phyloP scores from a whole-genome alignment of 1,284 basidiomycete species.

The Ceratobasidium sp. region DNA sequence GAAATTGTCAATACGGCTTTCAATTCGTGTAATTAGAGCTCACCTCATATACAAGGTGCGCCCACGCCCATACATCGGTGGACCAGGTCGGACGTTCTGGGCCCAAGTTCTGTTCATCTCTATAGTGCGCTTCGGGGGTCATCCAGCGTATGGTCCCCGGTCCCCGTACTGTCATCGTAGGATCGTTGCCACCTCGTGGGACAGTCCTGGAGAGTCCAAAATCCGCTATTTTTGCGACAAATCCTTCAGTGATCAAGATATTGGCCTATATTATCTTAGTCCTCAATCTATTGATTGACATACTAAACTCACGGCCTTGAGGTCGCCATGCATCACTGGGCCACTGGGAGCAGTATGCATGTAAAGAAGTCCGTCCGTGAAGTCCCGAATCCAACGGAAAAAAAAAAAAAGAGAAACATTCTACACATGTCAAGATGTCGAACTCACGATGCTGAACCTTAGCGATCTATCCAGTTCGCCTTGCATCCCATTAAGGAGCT shows the following conservation, averaged over 20 bases:
- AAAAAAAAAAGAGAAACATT: too few relatives aligned
- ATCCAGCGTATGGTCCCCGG: constrained; percentile 26
- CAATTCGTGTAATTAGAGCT: background rate
- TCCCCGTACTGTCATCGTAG: constrained; percentile 7
- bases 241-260: constrained; percentile 8
- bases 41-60: constrained; percentile 27
- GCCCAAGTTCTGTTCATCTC: background rate
- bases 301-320: constrained; percentile 3
- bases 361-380: constrained; percentile 5
- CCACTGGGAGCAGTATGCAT: constrained; percentile 16
- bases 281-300: background rate
- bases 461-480: background rate
- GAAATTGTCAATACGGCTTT: background rate
- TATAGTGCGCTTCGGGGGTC: constrained; percentile 8
- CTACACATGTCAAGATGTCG: background rate
- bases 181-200: background rate
- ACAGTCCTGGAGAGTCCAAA: constrained; percentile 16
- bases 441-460: constrained; percentile 1
- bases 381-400: background rate
- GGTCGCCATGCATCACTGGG: constrained; percentile 20
- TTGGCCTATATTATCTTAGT: background rate
- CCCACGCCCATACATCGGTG: constrained; percentile 21
- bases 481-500: background rate
- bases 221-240: constrained; percentile 27
- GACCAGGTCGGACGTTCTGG: background rate